Evolutionary conservation across 371 early-diverging fungal species (phyloP).

Genomic region (Smittium mucronatum): DNA sequence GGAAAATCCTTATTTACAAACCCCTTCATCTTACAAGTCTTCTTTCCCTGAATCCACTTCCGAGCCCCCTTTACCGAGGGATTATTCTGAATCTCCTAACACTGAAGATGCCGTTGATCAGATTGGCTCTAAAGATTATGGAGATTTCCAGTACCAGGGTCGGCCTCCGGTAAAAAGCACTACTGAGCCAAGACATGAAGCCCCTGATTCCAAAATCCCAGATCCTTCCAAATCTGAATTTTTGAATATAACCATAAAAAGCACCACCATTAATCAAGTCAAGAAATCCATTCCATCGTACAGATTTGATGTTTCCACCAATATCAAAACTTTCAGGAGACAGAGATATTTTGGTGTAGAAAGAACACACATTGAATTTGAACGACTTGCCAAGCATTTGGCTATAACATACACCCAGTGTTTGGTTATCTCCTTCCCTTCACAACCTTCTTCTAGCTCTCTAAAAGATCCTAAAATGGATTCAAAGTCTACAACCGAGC

Average conservation of each 20-base stretch:
- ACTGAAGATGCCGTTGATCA: too few species aligned
- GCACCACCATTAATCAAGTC: background rate
- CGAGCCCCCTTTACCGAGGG: background rate
- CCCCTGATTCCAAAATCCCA: background rate
- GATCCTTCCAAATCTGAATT: background rate
- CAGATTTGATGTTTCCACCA: conserved; percentile 27
- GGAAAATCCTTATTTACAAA: background rate
- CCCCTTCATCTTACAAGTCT: background rate
- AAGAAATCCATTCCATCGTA: conserved; percentile 21
- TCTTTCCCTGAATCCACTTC: background rate
- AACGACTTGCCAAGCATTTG: conserved; percentile 32
- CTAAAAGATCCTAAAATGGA: conserved; percentile 23
- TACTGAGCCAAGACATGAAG: background rate
- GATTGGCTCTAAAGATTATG: too few species aligned
- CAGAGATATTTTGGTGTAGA: conserved; percentile 32
- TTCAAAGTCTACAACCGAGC: conserved; percentile 28
- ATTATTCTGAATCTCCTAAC: too few species aligned
- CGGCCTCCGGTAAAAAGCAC: background rate
- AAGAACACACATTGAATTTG: conserved; percentile 35
- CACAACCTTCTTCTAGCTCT: background rate
- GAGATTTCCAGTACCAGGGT: too few species aligned
- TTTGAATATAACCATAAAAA: background rate
- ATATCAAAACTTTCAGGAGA: conserved; percentile 28
- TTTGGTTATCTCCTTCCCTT: conserved; percentile 34
- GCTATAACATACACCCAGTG: conserved; percentile 37